These are phyloP conservation scores for Rhinocladiella mackenziei DNA, from an alignment of 2,329 filamentous ascomycete species.

Conservation along the genomic window DNA sequence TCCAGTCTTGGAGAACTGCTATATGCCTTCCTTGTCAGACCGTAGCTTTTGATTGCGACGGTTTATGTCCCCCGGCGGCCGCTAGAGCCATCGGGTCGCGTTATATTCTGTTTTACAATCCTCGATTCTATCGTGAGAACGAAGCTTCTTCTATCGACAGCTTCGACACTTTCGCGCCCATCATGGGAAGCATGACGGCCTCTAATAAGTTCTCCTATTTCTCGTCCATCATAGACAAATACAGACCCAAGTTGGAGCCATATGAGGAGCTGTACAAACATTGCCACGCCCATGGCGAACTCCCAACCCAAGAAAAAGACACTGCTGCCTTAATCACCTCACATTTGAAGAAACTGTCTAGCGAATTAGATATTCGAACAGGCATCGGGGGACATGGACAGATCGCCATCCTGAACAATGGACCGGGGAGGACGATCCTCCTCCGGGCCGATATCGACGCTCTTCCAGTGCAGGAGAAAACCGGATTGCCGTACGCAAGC, in stretches of 20 bases:
- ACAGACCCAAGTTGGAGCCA: slow-evolving; percentile 40
- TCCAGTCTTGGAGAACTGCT: too few relatives aligned
- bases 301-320: slow-evolving; percentile 54
- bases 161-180: neutral
- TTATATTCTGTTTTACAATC: too few relatives aligned
- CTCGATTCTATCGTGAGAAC: too few relatives aligned
- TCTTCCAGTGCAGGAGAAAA: slow-evolving; percentile 48
- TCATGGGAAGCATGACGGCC: neutral
- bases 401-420: slow-evolving; percentile 43
- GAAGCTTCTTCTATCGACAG: too few relatives aligned
- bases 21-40: too few relatives aligned
- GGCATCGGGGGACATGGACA: slow-evolving; percentile 47
- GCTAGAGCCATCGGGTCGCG: too few relatives aligned
- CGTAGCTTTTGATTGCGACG: too few relatives aligned
- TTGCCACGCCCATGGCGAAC: slow-evolving; percentile 57
- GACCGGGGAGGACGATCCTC: slow-evolving; percentile 43
- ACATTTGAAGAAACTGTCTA: slow-evolving; percentile 37
- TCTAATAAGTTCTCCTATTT: slow-evolving; percentile 20
- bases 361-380: slow-evolving; percentile 37
- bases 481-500: slow-evolving; percentile 48
- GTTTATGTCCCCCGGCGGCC: too few relatives aligned
- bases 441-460: slow-evolving; percentile 50
- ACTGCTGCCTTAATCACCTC: slow-evolving; percentile 49
- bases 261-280: slow-evolving; percentile 57
- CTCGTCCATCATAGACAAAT: slow-evolving; percentile 32